Base-by-base conservation (phyloP, 2,329 filamentous ascomycete genomes). In the Cytospora piceae region DNA sequence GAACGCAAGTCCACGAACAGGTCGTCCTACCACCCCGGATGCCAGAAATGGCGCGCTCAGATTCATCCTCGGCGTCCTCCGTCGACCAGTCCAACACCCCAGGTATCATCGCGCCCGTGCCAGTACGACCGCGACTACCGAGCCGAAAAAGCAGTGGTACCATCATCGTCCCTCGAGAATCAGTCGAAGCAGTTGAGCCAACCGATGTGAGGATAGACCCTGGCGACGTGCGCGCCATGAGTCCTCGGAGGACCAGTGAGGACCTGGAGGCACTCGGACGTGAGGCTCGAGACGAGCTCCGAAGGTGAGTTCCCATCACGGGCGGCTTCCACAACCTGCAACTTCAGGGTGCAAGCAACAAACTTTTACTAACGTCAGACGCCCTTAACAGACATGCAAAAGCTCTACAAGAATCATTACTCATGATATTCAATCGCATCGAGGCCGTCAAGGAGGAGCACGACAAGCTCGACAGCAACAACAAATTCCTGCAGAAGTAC, bases 401-500 rank as follows among this genome's bases (percentile, higher is more conserved):
- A 77, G 87, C 88, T 56, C 82, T 98, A 32, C 95, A 99, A 78
- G 92, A 93, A 62, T 96, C 93, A 32, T 87, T 99, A 39, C 84
- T 96, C 68, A 92, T 90, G 69, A 90, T 98, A 53, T 93, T 97
- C 70, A 92, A 97, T 78, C 91, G 93, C 60, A 96, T 98, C 76
- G 95, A 99, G 75, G 92, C 92, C 34, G 94, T 98, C 69, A 92
- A 93, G 77, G 90, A 91, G 72, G 94, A 98, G 75, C 94, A 99
- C 75, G 93, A 97, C 80, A 97, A 97, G 79, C 87, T 99, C 63
- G 94, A 98, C 78, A 95, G 86, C 77, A 94, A 97, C 77, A 99
- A 99, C 83, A 94, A 93, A 74, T 97, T 98, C 74, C 80, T 99
- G 57, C 94, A 98, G 78, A 97, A 97, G 77, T 98, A 98, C 76